Percentiles rank a stretch among this genome's conserved stretches.
These are phyloP conservation scores for Pseudonectria buxi DNA, from an alignment of 2,329 filamentous ascomycete species.

Conservation along the genomic window DNA sequence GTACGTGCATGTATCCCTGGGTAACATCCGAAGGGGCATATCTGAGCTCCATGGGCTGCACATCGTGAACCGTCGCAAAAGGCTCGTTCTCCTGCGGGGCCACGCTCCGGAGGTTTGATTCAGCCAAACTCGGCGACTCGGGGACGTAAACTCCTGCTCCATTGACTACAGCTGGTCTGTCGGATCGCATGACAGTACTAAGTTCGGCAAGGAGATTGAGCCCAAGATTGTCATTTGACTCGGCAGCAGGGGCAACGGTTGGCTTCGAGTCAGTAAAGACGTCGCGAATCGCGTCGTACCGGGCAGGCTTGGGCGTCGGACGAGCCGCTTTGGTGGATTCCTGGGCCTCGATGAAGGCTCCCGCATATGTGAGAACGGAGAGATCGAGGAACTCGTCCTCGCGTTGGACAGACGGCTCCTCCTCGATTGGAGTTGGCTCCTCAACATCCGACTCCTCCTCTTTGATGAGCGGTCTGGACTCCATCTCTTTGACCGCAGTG, in stretches of 20 bases:
- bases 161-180: constrained; percentile 10
- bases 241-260: constrained; percentile 17
- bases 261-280: constrained; percentile 34
- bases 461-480: constrained; percentile 21
- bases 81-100: constrained; percentile 19
- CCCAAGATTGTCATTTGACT: constrained; percentile 16
- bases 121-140: constrained; percentile 6
- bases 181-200: constrained; percentile 25
- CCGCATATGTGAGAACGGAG: constrained; percentile 26
- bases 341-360: constrained; percentile 25
- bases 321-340: constrained; percentile 19
- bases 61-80: constrained; percentile 14
- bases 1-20: constrained; percentile 17
- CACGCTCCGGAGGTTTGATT: constrained; percentile 15
- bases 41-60: constrained; percentile 17
- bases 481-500: constrained; percentile 28
- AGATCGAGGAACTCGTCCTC: constrained; percentile 23
- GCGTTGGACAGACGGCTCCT: constrained; percentile 13
- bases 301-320: constrained; percentile 24
- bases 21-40: constrained; percentile 19
- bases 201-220: constrained; percentile 30
- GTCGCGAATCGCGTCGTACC: constrained; percentile 35
- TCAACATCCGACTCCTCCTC: constrained; percentile 22
- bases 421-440: constrained; percentile 18
- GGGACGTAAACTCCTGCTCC: background rate